A percentile compares a stretch with the other conserved stretches of the same genome.
Conservation (phyloP, 495 filamentous ascomycete species). For the Ascobolus immersus region DNA sequence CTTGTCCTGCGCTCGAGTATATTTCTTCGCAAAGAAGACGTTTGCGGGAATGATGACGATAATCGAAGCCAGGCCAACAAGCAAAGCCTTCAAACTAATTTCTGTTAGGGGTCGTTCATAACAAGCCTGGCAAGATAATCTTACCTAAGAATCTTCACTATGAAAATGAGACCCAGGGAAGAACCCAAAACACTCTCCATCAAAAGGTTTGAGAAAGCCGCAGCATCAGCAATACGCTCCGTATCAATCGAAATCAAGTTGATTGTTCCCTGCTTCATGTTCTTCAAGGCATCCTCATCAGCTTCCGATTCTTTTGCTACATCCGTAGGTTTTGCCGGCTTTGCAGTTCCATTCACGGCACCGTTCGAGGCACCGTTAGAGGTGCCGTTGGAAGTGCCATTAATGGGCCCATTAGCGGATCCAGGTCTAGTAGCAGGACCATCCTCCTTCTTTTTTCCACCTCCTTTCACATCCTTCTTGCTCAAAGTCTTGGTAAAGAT, state of each 20-base stretch:
- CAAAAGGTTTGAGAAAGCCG: slow-evolving; percentile 38
- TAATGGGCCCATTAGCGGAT: slow-evolving; percentile 17
- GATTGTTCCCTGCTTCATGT: slow-evolving; percentile 48
- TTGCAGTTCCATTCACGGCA: slow-evolving; percentile 13
- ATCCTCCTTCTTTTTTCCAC: slow-evolving; percentile 20
- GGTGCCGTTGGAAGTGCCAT: slow-evolving; percentile 1
- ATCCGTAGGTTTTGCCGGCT: slow-evolving; percentile 5
- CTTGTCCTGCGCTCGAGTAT: slow-evolving; percentile 36
- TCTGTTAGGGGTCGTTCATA: neutral
- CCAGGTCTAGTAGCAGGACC: slow-evolving; percentile 7
- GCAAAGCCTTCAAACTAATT: slow-evolving; percentile 32
- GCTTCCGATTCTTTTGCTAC: too few species aligned
- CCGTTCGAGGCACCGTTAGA: slow-evolving; percentile 11
- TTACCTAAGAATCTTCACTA: slow-evolving; percentile 39
- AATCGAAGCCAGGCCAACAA: slow-evolving; percentile 41
- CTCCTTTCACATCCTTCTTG: slow-evolving; percentile 48
- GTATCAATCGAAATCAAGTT: slow-evolving; percentile 61
- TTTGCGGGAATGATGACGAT: slow-evolving; percentile 42
- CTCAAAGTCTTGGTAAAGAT: slow-evolving; percentile 59
- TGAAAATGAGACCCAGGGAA: slow-evolving; percentile 35
- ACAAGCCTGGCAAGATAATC: neutral
- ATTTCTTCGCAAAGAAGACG: slow-evolving; percentile 38
- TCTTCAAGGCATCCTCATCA: slow-evolving; percentile 32
- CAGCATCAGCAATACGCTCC: slow-evolving; percentile 46
- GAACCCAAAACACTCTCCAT: slow-evolving; percentile 33